Percentiles rank a stretch among this genome's conserved stretches.
phyloP scores from a whole-genome alignment of 129 eudicot species.

The Apium graveolens region DNA sequence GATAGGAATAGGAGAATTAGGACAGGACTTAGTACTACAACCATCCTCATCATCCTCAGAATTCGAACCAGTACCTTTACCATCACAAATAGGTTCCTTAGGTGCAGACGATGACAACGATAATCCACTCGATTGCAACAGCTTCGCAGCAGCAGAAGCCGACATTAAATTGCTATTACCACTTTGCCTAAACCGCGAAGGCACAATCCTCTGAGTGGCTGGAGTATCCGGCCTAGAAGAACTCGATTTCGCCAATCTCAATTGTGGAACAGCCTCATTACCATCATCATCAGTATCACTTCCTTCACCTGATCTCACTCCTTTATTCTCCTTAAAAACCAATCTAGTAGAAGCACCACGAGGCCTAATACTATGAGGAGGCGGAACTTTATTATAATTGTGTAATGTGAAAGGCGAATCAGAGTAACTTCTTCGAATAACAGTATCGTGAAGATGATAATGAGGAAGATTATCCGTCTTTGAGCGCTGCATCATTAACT shows the following conservation, averaged over 20 bases:
- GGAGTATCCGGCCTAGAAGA: slow-evolving; percentile 62
- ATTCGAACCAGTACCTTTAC: background rate
- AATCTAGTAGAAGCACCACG: slow-evolving; percentile 18
- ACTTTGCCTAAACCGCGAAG: slow-evolving; percentile 36
- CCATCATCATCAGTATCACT: background rate
- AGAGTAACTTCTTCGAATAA: slow-evolving; percentile 25
- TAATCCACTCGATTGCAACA: slow-evolving; percentile 44
- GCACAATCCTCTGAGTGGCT: slow-evolving; percentile 36
- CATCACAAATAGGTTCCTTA: background rate
- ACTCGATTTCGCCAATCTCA: slow-evolving; percentile 4
- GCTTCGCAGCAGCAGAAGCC: slow-evolving; percentile 49
- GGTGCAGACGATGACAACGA: slow-evolving; percentile 16
- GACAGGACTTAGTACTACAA: slow-evolving; percentile 17
- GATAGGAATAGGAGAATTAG: slow-evolving; percentile 41
- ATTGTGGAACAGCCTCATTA: background rate
- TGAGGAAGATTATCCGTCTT: background rate
- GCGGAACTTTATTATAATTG: slow-evolving; percentile 8
- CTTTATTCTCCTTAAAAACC: slow-evolving; percentile 35
- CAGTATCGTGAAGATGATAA: background rate
- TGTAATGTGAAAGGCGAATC: slow-evolving; percentile 27
- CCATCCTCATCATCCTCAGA: background rate
- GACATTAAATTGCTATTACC: background rate
- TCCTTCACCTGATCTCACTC: background rate
- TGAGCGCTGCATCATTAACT: background rate
- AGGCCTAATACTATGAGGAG: slow-evolving; percentile 16